Conservation (phyloP, 306 rosid species). For the Prinsepia uniflora region DNA sequence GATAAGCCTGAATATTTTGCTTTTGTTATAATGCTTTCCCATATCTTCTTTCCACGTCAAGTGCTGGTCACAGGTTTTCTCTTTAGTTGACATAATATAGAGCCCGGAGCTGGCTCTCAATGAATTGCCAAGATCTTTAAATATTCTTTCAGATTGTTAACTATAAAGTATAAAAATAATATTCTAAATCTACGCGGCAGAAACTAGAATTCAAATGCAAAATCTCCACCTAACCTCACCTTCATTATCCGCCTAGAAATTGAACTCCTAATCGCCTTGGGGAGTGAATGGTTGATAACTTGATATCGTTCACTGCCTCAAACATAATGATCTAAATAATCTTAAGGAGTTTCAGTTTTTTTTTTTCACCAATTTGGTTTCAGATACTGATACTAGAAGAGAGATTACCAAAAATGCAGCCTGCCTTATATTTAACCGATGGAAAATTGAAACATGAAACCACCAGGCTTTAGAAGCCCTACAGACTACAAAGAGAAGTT, state of each 20-base stretch:
- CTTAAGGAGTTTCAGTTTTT: background rate
- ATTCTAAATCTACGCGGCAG: too few relatives aligned
- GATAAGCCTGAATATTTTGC: background rate
- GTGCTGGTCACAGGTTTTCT: background rate
- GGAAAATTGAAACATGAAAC: constrained; percentile 7
- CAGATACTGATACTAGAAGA: background rate
- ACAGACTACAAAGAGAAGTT: background rate
- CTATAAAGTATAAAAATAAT: background rate
- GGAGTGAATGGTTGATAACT: background rate
- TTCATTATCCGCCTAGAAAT: background rate
- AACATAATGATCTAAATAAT: too few relatives aligned
- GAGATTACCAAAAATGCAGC: background rate
- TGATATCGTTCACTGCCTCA: background rate
- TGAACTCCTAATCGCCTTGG: background rate
- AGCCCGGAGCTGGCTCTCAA: background rate
- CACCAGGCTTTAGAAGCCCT: background rate
- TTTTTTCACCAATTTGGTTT: background rate
- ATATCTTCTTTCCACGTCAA: background rate
- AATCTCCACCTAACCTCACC: background rate
- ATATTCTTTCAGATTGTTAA: background rate
- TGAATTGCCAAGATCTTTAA: background rate
- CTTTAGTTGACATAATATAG: background rate
- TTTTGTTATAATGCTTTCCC: background rate
- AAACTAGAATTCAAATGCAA: too few relatives aligned
- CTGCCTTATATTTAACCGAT: background rate